Percentiles rank a stretch among this genome's conserved stretches.
These are phyloP conservation scores for Chrysopogon serrulatus DNA, from an alignment of 176 grass and related monocot genomes.

Conservation along the genomic window DNA sequence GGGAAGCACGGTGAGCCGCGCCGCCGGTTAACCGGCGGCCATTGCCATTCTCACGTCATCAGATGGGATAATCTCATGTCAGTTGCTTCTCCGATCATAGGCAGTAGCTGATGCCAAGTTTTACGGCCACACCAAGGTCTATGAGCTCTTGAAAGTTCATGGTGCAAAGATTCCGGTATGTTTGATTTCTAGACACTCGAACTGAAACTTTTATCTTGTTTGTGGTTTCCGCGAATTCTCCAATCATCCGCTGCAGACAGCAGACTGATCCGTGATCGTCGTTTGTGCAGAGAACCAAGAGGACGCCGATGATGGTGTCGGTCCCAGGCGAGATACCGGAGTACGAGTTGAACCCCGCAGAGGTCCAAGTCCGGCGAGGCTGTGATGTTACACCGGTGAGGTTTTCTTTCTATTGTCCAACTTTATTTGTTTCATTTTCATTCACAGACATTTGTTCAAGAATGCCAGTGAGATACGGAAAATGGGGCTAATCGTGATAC, in stretches of 20 bases:
- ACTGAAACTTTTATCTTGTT: background rate
- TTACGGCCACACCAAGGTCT: constrained; percentile 69
- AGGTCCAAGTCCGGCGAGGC: constrained; percentile 82
- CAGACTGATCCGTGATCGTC: background rate
- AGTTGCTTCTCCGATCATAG: constrained; percentile 20
- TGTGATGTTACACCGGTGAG: constrained; percentile 67
- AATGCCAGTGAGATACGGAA: background rate
- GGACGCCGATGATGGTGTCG: constrained; percentile 74
- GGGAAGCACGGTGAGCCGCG: constrained; percentile 83
- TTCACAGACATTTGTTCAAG: background rate
- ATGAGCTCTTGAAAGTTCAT: constrained; percentile 71
- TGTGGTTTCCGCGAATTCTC: background rate
- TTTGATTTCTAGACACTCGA: background rate
- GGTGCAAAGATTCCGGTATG: constrained; percentile 79
- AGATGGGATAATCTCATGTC: background rate
- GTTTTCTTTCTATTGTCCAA: background rate
- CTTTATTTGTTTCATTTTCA: background rate
- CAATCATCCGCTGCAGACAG: background rate
- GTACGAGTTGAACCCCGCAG: constrained; percentile 80
- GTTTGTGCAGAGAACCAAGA: constrained; percentile 52
- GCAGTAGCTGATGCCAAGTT: constrained; percentile 84
- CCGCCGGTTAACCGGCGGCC: background rate
- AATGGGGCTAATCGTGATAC: background rate
- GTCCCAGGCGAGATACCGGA: constrained; percentile 67
- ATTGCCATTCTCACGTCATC: background rate